These are phyloP conservation scores for Monotropa hypopitys DNA, from an alignment of 179 eudicot species.

Conservation along the genomic window DNA sequence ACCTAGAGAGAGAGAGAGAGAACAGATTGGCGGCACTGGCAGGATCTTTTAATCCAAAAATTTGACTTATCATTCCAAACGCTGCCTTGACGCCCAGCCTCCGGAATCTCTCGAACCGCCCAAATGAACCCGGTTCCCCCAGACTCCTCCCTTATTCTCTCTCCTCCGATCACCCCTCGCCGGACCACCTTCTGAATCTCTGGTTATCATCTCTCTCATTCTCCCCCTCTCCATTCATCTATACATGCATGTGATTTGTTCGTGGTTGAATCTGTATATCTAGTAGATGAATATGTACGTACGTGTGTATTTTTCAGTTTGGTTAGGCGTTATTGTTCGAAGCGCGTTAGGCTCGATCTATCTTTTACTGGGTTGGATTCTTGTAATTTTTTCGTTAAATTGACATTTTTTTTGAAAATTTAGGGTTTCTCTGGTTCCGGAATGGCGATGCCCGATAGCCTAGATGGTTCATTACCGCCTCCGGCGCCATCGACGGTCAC, in stretches of 20 bases:
- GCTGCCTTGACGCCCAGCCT: conserved; percentile 7
- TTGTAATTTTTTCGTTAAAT: too few species aligned
- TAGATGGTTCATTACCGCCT: neutral
- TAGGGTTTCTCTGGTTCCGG: conserved; percentile 10
- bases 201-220: neutral
- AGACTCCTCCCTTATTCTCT: neutral
- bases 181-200: conserved; percentile 4
- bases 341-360: neutral
- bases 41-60: neutral
- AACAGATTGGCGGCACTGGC: neutral
- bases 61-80: conserved; percentile 6
- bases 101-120: conserved; percentile 2
- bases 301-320: neutral
- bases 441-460: conserved; percentile 25
- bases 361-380: neutral
- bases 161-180: neutral
- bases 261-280: neutral
- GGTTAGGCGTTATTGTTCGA: neutral
- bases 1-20: too few species aligned
- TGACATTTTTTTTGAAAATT: neutral
- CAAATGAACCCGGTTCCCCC: conserved; percentile 7
- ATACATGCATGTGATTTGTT: too few species aligned
- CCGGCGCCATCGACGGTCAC: neutral
- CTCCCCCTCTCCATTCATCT: neutral
- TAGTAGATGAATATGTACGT: neutral